Evolutionary conservation across 108 stramenopile species (phyloP), one percentile per base, ranked within the genome.

Genomic region (Cyclostephanos tholiformis): DNA sequence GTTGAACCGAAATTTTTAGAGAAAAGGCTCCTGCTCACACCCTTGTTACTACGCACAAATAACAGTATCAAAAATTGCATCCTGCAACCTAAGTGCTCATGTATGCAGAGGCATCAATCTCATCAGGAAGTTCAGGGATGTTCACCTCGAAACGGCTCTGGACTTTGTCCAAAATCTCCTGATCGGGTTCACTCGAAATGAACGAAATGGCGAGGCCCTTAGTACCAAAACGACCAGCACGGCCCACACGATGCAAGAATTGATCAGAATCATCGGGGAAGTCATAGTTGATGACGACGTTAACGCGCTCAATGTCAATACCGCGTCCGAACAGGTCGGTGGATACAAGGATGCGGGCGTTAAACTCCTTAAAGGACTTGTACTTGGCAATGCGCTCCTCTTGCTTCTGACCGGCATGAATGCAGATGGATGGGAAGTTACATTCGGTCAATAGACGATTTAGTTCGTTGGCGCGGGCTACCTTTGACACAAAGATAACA

Each of bases 291-390:
- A 99, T 94, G 58, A 99, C 99, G 56, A 98, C 96, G 84, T 99
- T 99, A 65, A 99, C 98, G 63, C 97, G 96, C 82, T 99, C 98
- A 84, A 99, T 97, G 88, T 99, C 99, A 74, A 99, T 98, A 69
- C 99, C 99, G 82, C 99, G 98, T 52, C 99, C 99, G 78, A 98
- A 98, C 85, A 99, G 89, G 87, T 99, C 98, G 52, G 99, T 99
- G 30, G 98, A 90, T 4, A 99, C 99, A 76, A 99, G 89, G 69
- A 99, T 98, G 60, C 99, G 97, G 53, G 96, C 95, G 75, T 98
- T 94, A 87, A 96, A 98, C 38, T 98, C 96, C 86, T 98, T 98
- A 87, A 99, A 99, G 61, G 85, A 86, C 83, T 97, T 98, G 96
- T 97, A 98, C 66, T 95, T 88, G 55, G 89, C 81, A 74, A 98